phyloP scores from a whole-genome alignment of 2,329 filamentous ascomycete genomes.

The Ploettnerulaceae sp. region DNA sequence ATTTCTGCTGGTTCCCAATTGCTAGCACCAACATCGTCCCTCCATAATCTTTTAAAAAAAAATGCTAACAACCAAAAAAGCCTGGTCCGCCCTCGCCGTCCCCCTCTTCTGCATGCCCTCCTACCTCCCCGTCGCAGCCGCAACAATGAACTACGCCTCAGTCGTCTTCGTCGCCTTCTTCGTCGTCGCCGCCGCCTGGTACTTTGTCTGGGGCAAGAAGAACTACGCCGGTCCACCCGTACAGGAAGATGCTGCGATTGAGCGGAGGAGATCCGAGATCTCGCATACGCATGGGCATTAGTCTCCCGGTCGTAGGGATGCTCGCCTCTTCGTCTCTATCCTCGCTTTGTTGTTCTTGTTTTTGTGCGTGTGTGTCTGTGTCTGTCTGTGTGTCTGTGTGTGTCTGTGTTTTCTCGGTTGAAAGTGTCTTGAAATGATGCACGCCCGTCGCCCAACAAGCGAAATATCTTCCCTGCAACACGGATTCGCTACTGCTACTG shows the following conservation, averaged over 20 bases:
- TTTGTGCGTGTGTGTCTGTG: background rate
- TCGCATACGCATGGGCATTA: background rate
- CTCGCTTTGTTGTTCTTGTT: background rate
- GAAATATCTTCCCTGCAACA: too few relatives aligned
- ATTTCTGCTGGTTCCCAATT: too few relatives aligned
- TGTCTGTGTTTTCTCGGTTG: too few relatives aligned
- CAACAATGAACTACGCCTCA: conserved; percentile 55
- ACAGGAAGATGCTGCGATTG: conserved; percentile 38
- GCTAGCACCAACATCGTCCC: background rate
- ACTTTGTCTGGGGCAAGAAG: conserved; percentile 63
- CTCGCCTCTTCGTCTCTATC: background rate
- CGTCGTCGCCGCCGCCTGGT: conserved; percentile 58
- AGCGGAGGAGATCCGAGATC: conserved; percentile 10
- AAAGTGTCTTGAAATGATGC: too few relatives aligned
- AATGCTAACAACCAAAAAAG: conserved; percentile 35
- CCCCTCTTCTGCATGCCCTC: conserved; percentile 73
- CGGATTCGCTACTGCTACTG: too few relatives aligned
- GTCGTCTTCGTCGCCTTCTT: conserved; percentile 68
- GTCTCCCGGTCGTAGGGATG: too few relatives aligned
- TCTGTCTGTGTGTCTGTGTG: too few relatives aligned
- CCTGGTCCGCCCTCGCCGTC: conserved; percentile 63
- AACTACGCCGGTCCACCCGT: conserved; percentile 47
- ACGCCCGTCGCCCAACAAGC: too few relatives aligned
- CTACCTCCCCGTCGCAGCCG: conserved; percentile 52
- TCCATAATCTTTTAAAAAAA: background rate